These are phyloP conservation scores for Fusarium sp. DNA, from an alignment of 2,329 filamentous ascomycete species.

Conservation along the genomic window DNA sequence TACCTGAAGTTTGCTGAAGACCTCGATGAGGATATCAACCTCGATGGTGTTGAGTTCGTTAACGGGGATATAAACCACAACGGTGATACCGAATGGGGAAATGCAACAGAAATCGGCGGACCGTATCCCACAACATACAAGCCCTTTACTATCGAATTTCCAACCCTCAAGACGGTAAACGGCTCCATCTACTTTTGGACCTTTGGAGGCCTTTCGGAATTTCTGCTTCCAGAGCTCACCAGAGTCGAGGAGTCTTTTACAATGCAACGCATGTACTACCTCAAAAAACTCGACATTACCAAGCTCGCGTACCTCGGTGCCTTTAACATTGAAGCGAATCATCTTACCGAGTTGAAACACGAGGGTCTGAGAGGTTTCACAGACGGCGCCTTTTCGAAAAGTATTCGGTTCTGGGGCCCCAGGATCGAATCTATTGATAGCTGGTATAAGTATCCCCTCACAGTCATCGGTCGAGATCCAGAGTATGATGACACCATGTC, in stretches of 20 bases:
- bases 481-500: background rate
- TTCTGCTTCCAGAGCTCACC: slow-evolving; percentile 19
- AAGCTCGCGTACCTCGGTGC: slow-evolving; percentile 15
- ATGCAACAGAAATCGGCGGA: background rate
- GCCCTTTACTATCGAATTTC: slow-evolving; percentile 18
- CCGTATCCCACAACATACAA: background rate
- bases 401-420: slow-evolving; percentile 2
- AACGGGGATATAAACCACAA: slow-evolving; percentile 11
- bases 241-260: slow-evolving; percentile 10
- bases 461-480: background rate
- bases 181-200: slow-evolving; percentile 12
- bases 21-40: slow-evolving; percentile 17
- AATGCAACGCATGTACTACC: slow-evolving; percentile 13
- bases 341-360: slow-evolving; percentile 16
- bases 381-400: background rate
- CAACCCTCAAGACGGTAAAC: slow-evolving; percentile 19
- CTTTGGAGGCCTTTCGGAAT: slow-evolving; percentile 23
- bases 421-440: slow-evolving; percentile 22
- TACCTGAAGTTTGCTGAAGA: slow-evolving; percentile 1
- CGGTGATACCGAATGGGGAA: background rate
- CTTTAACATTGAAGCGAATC: slow-evolving; percentile 14
- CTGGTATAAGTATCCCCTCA: slow-evolving; percentile 30
- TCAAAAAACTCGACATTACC: slow-evolving; percentile 23
- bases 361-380: slow-evolving; percentile 26
- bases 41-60: slow-evolving; percentile 22